Base-by-base conservation (phyloP, 192 early-diverging fungal species). In the Mycoemilia scoparia region DNA sequence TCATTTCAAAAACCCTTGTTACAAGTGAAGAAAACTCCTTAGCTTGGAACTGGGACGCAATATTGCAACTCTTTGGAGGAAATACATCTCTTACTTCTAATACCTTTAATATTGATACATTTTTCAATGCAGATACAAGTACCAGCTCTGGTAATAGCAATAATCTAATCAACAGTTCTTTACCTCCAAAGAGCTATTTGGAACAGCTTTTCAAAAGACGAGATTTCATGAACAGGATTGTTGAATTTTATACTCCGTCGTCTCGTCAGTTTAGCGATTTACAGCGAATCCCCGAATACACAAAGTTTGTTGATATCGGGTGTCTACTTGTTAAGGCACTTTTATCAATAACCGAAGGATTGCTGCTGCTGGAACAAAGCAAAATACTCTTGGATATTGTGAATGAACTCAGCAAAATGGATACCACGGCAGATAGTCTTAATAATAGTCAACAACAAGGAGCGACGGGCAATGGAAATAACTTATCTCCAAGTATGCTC, bases 241-340 rank as follows among this genome's bases (percentile, higher is more conserved):
- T 54, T 35, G 43, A 36, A 2, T 63, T 63, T 19, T 63, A 39
- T 46, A 53, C 52, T 21, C 60, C 60, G 14, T 20, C 54, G 23
- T 52, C 60, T 29, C 46, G 56, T 1, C 53, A 63, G 41, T 63
- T 63, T 22, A 57, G 60, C 46, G 54, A 63, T 8, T 27, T 57
- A 29, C 56, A 54, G 30, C 60, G 60, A 25, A 63, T 54, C 0
- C 45, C 54, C 10, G 32, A 13, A 27, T 57, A 63, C 32, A 54
- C 56, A 20, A 54, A 63, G 49, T 63, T 57, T 28, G 18, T 63
- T 45, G 60, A 63, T 39, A 57, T 63, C 8, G 60, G 60, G 1
- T 45, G 54, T 19, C 60, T 57, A 25, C 46, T 63, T 8, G 57
- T 63, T 13, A 49, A 46, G 23, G 57, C 49, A 11, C 46, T 63